These are phyloP conservation scores for Ramularia collo-cygni DNA, from an alignment of 2,329 filamentous ascomycete species.

Conservation along the genomic window DNA sequence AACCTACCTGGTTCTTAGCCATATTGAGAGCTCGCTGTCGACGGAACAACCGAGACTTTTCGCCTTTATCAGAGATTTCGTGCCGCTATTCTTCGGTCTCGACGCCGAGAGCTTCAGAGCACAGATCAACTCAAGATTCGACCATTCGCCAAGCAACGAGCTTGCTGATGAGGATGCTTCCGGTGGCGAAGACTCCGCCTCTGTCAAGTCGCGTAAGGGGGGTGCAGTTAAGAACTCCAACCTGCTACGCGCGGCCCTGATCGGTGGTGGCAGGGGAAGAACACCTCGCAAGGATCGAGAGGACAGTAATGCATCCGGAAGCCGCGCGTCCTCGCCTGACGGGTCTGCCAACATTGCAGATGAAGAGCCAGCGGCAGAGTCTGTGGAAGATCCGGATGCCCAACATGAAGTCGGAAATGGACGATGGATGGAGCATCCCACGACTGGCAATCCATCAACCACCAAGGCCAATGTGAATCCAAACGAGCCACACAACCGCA, in stretches of 20 bases:
- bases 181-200: slow-evolving; percentile 63
- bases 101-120: slow-evolving; percentile 54
- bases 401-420: slow-evolving; percentile 56
- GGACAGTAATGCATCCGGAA: slow-evolving; percentile 67
- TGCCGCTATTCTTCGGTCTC: slow-evolving; percentile 45
- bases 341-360: slow-evolving; percentile 70
- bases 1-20: slow-evolving; percentile 39
- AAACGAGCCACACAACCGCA: slow-evolving; percentile 74
- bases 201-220: slow-evolving; percentile 56
- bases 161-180: slow-evolving; percentile 62
- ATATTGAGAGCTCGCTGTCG: slow-evolving; percentile 35
- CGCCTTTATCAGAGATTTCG: slow-evolving; percentile 44
- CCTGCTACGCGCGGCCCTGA: slow-evolving; percentile 75
- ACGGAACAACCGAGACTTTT: slow-evolving; percentile 40
- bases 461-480: slow-evolving; percentile 59
- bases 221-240: slow-evolving; percentile 48
- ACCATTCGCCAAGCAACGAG: slow-evolving; percentile 55
- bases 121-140: slow-evolving; percentile 48
- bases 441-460: slow-evolving; percentile 50
- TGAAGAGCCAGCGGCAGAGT: slow-evolving; percentile 58
- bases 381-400: slow-evolving; percentile 16
- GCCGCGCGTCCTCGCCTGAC: slow-evolving; percentile 85
- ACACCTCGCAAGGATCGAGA: slow-evolving; percentile 70
- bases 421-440: slow-evolving; percentile 58
- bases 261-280: slow-evolving; percentile 66